Percentiles rank a stretch among this genome's conserved stretches.
Evolutionary conservation across 257 asterid genomes (phyloP).

Genomic region (Ilex asprella): DNA sequence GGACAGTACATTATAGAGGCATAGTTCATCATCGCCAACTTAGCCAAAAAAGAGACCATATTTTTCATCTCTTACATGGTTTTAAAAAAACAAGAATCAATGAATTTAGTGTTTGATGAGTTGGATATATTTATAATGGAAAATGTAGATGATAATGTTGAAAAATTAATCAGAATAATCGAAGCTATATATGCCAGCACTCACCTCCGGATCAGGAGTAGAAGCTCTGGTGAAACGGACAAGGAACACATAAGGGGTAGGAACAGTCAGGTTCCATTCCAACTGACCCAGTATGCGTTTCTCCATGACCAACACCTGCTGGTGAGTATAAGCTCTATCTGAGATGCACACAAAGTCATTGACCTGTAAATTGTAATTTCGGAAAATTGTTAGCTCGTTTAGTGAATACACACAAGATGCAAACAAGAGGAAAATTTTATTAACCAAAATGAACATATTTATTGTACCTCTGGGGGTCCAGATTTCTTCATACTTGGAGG

Average conservation of each 20-base stretch:
- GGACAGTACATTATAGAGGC: conserved; percentile 48
- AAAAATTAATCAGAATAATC: no score
- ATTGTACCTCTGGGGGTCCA: conserved; percentile 91
- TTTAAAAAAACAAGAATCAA: no score
- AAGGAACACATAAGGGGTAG: conserved; percentile 83
- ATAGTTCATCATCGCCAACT: conserved; percentile 89
- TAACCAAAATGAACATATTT: no score
- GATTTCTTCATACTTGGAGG: conserved; percentile 90
- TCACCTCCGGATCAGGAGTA: conserved; percentile 40
- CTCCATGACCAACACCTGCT: conserved; percentile 67
- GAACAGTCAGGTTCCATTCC: conserved; percentile 80
- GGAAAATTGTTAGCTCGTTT: background rate
- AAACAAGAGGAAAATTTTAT: no score
- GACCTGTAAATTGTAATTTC: conserved; percentile 46
- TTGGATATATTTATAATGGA: no score
- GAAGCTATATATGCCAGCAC: background rate
- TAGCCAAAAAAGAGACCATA: conserved; percentile 60
- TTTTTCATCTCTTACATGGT: conserved; percentile 43
- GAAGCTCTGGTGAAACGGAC: conserved; percentile 79
- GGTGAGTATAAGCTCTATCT: conserved; percentile 49
- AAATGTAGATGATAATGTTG: no score
- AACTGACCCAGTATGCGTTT: conserved; percentile 58
- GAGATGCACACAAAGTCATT: conserved; percentile 66
- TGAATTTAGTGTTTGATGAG: no score
- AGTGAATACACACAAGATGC: no score